A percentile compares a stretch with the other conserved stretches of the same genome.
phyloP scores from a whole-genome alignment of 805 yeast genomes.

The Hanseniaspora lindneri region DNA sequence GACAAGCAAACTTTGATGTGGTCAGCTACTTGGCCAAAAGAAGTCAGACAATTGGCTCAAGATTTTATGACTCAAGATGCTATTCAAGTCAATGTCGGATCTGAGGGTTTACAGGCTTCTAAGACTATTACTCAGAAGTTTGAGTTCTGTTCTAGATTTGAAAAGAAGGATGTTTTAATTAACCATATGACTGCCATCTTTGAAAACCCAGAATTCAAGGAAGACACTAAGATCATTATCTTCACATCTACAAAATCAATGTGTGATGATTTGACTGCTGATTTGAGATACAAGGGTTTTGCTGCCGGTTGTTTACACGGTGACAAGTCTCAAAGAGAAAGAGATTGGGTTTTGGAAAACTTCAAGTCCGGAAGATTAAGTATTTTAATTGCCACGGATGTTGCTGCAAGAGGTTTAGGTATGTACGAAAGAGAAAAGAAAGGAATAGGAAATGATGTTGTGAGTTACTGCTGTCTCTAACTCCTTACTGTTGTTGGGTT shows the following conservation, averaged over 20 bases:
- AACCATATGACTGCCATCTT: slow-evolving; percentile 78
- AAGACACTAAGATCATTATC: slow-evolving; percentile 61
- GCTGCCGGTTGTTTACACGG: slow-evolving; percentile 98
- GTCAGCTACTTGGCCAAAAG: slow-evolving; percentile 99
- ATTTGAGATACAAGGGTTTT: slow-evolving; percentile 93
- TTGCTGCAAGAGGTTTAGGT: slow-evolving; percentile 99
- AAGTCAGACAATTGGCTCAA: slow-evolving; percentile 82
- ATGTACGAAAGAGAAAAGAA: slow-evolving; percentile 39
- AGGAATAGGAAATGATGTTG: not conserved
- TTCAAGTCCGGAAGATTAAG: slow-evolving; percentile 88
- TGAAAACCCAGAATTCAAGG: slow-evolving; percentile 36
- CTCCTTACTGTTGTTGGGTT: not conserved
- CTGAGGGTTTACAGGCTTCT: slow-evolving; percentile 89
- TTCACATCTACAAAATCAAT: slow-evolving; percentile 96
- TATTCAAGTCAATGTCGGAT: slow-evolving; percentile 94
- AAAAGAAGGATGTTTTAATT: slow-evolving; percentile 81
- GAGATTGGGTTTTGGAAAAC: slow-evolving; percentile 96
- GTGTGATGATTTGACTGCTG: slow-evolving; percentile 88
- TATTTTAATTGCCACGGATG: slow-evolving; percentile 98
- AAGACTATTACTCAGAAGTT: slow-evolving; percentile 90
- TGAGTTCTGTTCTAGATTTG: slow-evolving; percentile 82
- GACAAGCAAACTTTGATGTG: slow-evolving; percentile 99
- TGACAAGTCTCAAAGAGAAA: slow-evolving; percentile 93
- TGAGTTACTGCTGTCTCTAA: not conserved
- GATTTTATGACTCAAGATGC: slow-evolving; percentile 77